phyloP scores from a whole-genome alignment of 1,284 basidiomycete species.

The Sporisorium graminicola region DNA sequence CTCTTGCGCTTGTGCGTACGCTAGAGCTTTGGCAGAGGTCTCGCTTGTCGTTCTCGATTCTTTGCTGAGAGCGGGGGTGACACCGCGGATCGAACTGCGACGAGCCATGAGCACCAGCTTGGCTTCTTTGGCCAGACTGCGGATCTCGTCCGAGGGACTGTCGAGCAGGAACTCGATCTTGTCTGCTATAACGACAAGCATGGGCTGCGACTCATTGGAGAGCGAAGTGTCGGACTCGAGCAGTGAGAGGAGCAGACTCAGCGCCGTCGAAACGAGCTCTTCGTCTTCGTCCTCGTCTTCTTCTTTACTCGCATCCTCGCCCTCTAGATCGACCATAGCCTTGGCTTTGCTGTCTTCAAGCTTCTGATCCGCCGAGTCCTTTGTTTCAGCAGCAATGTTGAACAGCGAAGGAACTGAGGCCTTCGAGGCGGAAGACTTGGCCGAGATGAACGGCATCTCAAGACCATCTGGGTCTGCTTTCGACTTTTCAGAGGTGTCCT shows the following conservation, averaged over 20 bases:
- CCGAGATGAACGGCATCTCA: constrained; percentile 42
- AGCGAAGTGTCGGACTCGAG: constrained; percentile 56
- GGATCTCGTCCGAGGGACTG: constrained; percentile 64
- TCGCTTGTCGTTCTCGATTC: constrained; percentile 23
- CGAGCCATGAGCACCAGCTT: constrained; percentile 82
- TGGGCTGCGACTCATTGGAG: constrained; percentile 39
- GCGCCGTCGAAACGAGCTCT: constrained; percentile 57
- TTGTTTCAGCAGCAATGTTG: constrained; percentile 15
- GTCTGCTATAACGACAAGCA: constrained; percentile 59
- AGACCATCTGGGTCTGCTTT: neutral
- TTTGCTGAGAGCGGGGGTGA: neutral
- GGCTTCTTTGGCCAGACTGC: constrained; percentile 80
- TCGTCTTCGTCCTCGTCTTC: constrained; percentile 43
- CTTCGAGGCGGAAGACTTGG: constrained; percentile 5
- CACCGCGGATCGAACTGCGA: constrained; percentile 67
- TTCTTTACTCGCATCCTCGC: constrained; percentile 1
- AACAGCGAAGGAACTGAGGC: constrained; percentile 26
- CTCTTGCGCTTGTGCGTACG: constrained; percentile 53
- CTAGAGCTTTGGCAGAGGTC: constrained; percentile 58
- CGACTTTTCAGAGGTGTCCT: neutral
- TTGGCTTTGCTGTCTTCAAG: neutral
- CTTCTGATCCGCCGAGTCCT: neutral
- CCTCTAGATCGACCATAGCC: neutral
- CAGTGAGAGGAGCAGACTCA: constrained; percentile 62
- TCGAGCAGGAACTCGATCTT: constrained; percentile 54